These are phyloP conservation scores for Buxus sempervirens DNA, from an alignment of 164 flowering plant species.

Conservation along the genomic window DNA sequence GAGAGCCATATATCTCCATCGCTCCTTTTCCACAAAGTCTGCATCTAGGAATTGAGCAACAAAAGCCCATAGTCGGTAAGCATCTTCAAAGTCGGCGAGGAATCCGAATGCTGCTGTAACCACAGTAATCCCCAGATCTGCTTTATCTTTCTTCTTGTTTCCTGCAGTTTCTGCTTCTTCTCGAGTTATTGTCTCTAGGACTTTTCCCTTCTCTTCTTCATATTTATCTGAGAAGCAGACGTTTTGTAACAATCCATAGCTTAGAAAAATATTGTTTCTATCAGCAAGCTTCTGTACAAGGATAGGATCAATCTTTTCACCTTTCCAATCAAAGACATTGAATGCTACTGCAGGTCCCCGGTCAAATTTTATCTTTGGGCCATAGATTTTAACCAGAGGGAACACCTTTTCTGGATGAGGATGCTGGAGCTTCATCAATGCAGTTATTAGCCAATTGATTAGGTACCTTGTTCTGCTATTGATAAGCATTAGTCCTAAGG, in stretches of 20 bases:
- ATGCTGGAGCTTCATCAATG: conserved; percentile 69
- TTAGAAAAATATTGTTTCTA: conserved; percentile 68
- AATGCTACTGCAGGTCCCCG: conserved; percentile 84
- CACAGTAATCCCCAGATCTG: conserved; percentile 40
- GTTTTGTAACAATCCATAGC: conserved; percentile 60
- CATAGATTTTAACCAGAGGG: conserved; percentile 64
- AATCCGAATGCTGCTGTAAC: conserved; percentile 74
- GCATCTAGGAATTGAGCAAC: conserved; percentile 89
- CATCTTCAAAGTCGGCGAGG: conserved; percentile 73
- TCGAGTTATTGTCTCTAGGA: conserved; percentile 34
- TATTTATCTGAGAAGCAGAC: conserved; percentile 73
- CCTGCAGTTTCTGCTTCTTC: conserved; percentile 17
- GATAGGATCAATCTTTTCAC: conserved; percentile 72
- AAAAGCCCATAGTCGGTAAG: conserved; percentile 80
- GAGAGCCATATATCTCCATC: conserved; percentile 86
- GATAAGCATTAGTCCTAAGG: conserved; percentile 54
- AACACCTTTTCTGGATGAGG: conserved; percentile 50
- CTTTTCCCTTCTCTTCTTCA: conserved; percentile 42
- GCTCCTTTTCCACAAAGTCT: conserved; percentile 90
- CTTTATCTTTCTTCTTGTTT: conserved; percentile 36
- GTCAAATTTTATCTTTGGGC: conserved; percentile 76
- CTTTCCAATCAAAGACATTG: conserved; percentile 90
- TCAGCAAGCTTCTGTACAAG: conserved; percentile 94
- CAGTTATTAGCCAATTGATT: conserved; percentile 79
- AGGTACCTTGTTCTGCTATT: conserved; percentile 63